Percentiles rank a stretch among this genome's conserved stretches.
These are phyloP conservation scores for Ganoderma leucocontextum DNA, from an alignment of 1,284 basidiomycete genomes.

Conservation along the genomic window DNA sequence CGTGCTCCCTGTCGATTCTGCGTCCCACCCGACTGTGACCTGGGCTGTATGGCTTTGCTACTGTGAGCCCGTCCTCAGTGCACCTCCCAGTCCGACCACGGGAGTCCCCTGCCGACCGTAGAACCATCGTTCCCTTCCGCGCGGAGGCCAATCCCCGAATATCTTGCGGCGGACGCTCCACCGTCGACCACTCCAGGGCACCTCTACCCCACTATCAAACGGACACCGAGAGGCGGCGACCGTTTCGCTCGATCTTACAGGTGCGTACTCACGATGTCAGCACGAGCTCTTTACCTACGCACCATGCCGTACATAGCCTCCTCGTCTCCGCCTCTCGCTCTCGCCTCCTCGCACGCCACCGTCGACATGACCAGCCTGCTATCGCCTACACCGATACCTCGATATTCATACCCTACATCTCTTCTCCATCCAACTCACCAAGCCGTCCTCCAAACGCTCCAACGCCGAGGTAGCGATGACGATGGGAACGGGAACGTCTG, in stretches of 20 bases:
- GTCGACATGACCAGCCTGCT: neutral
- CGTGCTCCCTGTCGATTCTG: too few species aligned
- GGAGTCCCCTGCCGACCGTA: too few species aligned
- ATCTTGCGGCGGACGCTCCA: neutral
- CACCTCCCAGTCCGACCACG: too few species aligned
- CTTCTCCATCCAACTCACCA: neutral
- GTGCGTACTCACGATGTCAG: conserved; percentile 2
- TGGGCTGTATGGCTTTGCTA: too few species aligned
- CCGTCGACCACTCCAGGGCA: too few species aligned
- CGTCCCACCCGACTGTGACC: too few species aligned
- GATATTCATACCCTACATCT: neutral
- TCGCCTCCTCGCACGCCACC: neutral
- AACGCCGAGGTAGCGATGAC: neutral
- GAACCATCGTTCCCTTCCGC: too few species aligned
- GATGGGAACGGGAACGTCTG: neutral
- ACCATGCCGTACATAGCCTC: neutral
- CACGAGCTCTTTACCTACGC: neutral
- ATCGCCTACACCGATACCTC: neutral
- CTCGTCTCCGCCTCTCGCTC: too few species aligned
- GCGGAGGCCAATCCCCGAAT: neutral
- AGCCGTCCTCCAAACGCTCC: neutral
- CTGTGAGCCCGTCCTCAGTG: too few species aligned
- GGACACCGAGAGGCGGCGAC: neutral
- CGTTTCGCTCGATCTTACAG: neutral
- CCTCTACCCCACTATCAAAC: neutral